These are phyloP conservation scores for Magnolia changhungtana DNA, from an alignment of 164 flowering plant species.

Conservation along the genomic window DNA sequence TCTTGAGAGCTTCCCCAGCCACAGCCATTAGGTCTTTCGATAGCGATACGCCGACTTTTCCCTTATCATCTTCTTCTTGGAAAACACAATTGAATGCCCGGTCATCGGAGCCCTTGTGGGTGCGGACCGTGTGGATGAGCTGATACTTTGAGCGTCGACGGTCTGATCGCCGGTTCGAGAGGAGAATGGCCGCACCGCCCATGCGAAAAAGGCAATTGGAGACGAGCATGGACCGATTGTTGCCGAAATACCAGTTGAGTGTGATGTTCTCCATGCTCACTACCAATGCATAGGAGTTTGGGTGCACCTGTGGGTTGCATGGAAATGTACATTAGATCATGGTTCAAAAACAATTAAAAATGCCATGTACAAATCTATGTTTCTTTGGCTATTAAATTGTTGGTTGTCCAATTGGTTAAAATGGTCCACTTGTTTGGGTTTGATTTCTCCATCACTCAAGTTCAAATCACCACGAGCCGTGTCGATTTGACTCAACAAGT, in stretches of 20 bases:
- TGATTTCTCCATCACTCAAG: too few species aligned
- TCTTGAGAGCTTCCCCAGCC: constrained; percentile 73
- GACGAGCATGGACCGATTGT: constrained; percentile 78
- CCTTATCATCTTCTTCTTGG: constrained; percentile 13
- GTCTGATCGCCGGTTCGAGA: constrained; percentile 13
- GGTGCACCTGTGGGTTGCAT: constrained; percentile 44
- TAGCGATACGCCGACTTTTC: constrained; percentile 10
- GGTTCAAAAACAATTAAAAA: too few species aligned
- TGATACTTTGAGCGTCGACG: constrained; percentile 16
- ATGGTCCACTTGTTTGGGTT: too few species aligned
- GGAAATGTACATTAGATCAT: too few species aligned
- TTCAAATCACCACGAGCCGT: too few species aligned
- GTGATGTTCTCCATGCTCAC: constrained; percentile 93
- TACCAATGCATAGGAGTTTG: constrained; percentile 73
- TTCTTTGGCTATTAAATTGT: too few species aligned
- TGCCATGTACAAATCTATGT: too few species aligned
- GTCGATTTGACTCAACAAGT: too few species aligned
- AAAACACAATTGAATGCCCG: constrained; percentile 9
- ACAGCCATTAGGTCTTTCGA: constrained; percentile 44
- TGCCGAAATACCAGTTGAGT: constrained; percentile 86
- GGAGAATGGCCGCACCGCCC: constrained; percentile 59
- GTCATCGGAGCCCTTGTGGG: constrained; percentile 17
- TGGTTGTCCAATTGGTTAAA: too few species aligned
- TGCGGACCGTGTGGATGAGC: constrained; percentile 17
- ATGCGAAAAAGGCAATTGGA: constrained; percentile 83